Conservation (phyloP, 169 alveolate species). For the Theileria parva region DNA sequence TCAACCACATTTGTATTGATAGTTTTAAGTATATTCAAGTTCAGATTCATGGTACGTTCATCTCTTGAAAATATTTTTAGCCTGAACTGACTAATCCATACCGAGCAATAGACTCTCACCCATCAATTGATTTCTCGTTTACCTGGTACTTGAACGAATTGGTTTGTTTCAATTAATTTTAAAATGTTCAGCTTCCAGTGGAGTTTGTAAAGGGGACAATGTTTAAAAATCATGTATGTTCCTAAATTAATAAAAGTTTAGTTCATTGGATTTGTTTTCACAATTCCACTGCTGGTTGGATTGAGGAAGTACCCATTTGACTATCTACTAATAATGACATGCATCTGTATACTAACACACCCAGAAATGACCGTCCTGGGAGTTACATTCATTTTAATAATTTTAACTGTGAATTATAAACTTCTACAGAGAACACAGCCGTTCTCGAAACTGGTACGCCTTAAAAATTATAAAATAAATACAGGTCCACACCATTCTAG, state of each 20-base stretch:
- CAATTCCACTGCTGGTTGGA: conserved; percentile 54
- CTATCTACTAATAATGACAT: conserved; percentile 33
- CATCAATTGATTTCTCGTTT: conserved; percentile 49
- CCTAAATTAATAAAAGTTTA: neutral
- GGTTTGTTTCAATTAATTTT: conserved; percentile 7
- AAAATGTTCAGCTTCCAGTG: conserved; percentile 25
- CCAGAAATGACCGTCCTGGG: conserved; percentile 51
- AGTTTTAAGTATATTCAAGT: conserved; percentile 3
- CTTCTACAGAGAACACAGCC: conserved; percentile 43
- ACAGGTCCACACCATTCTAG: conserved; percentile 31
- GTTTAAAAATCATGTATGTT: conserved; percentile 54
- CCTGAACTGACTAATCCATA: conserved; percentile 29
- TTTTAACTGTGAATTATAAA: conserved; percentile 51
- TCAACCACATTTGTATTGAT: conserved; percentile 29
- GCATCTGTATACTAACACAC: conserved; percentile 28
- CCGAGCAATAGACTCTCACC: conserved; percentile 26
- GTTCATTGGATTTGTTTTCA: conserved; percentile 42
- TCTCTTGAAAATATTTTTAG: neutral
- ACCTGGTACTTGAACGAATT: conserved; percentile 58
- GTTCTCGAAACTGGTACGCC: conserved; percentile 57
- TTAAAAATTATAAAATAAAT: too few species aligned
- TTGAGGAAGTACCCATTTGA: conserved; percentile 53
- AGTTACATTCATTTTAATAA: conserved; percentile 25
- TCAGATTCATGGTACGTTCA: neutral
- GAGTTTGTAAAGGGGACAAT: conserved; percentile 27